Conservation (phyloP, 768 basidiomycete genomes). For the Leucosporidium yakuticum region DNA sequence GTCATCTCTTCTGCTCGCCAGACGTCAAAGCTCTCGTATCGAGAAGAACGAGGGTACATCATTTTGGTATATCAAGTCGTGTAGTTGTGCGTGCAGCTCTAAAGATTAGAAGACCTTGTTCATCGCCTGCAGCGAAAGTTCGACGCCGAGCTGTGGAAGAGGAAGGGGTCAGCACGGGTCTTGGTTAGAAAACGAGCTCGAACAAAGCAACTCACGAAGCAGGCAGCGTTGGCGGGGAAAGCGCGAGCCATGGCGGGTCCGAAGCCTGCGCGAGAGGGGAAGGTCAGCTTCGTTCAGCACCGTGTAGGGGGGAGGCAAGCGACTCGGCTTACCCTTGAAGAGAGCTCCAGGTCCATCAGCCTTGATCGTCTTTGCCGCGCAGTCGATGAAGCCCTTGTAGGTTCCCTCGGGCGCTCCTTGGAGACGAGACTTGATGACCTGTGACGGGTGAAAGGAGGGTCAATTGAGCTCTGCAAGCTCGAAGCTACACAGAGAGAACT, state of each 20-base stretch:
- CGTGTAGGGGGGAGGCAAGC: no score
- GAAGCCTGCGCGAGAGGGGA: slow-evolving; percentile 50
- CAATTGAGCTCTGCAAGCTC: not conserved
- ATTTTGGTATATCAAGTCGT: no score
- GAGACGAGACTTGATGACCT: slow-evolving; percentile 92
- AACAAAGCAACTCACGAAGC: slow-evolving; percentile 59
- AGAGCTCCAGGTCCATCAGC: slow-evolving; percentile 72
- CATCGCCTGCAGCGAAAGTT: slow-evolving; percentile 76
- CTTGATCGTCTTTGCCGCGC: slow-evolving; percentile 82
- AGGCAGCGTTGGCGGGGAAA: slow-evolving; percentile 86
- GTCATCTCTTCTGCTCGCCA: no score
- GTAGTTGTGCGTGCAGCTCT: no score
- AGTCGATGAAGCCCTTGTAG: slow-evolving; percentile 91
- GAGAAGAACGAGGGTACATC: no score
- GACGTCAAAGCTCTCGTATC: no score
- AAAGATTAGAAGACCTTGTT: slow-evolving; percentile 56
- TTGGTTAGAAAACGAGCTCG: not conserved
- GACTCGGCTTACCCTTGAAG: slow-evolving; percentile 60
- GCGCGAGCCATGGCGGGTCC: slow-evolving; percentile 82
- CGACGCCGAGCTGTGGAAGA: slow-evolving; percentile 71
- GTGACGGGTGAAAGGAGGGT: not conserved
- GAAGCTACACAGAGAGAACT: slow-evolving; percentile 41
- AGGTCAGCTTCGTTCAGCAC: no score
- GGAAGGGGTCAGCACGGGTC: slow-evolving; percentile 15
- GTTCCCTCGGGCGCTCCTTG: slow-evolving; percentile 96